A percentile compares a stretch with the other conserved stretches of the same genome.
phyloP scores from a whole-genome alignment of 306 rosid genomes.

The Acacia confusa region DNA sequence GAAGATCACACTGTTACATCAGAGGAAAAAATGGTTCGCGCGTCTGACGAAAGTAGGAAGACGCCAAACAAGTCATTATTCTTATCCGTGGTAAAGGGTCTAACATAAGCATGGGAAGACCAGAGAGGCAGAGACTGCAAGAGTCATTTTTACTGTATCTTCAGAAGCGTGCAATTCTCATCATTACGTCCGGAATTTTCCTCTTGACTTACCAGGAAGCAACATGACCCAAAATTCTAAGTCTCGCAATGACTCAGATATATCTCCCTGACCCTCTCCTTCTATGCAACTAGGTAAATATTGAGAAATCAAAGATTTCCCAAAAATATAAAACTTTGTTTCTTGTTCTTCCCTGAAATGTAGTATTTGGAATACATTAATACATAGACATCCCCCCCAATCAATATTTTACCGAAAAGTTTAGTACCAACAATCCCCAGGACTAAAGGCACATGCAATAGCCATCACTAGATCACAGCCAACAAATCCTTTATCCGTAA shows the following conservation, averaged over 20 bases:
- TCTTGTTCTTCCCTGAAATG: neutral
- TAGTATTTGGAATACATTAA: neutral
- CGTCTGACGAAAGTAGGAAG: slow-evolving; percentile 17
- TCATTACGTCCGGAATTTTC: neutral
- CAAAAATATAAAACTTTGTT: neutral
- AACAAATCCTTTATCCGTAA: neutral
- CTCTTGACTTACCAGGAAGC: neutral
- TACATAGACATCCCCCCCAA: neutral
- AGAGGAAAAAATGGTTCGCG: neutral
- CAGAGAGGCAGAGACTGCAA: neutral
- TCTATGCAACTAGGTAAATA: neutral
- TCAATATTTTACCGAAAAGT: neutral
- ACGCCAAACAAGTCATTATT: slow-evolving; percentile 38
- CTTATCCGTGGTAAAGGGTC: slow-evolving; percentile 3
- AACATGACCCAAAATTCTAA: neutral
- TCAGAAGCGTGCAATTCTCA: neutral
- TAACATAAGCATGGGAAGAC: slow-evolving; percentile 14
- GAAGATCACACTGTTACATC: neutral
- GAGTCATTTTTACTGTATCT: neutral
- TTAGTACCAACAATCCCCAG: neutral
- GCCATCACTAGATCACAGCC: neutral
- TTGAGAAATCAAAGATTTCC: neutral
- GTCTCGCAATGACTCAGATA: neutral
- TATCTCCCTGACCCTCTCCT: neutral
- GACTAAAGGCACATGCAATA: neutral